Conservation (phyloP, 2,329 filamentous ascomycete genomes). For the Trichoderma semiorbis region DNA sequence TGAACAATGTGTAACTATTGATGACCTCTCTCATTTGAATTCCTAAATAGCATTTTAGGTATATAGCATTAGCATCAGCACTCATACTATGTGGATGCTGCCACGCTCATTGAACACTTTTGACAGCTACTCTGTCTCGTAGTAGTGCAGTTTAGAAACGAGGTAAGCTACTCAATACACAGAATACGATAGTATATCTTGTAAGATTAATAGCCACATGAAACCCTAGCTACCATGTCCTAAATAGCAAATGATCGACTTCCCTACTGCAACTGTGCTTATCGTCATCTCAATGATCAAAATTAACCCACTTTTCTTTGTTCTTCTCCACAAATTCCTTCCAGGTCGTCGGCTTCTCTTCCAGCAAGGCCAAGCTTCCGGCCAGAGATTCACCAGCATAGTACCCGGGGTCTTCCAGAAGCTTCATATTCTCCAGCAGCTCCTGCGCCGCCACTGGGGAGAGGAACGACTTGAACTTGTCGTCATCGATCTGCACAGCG, state of each 20-base stretch:
- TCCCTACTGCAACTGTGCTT: background rate
- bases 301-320: slow-evolving; percentile 28
- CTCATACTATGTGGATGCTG: background rate
- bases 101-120: background rate
- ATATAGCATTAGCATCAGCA: background rate
- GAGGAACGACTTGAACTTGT: slow-evolving; percentile 37
- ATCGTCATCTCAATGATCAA: background rate
- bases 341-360: slow-evolving; percentile 38
- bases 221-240: background rate
- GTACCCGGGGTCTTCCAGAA: slow-evolving; percentile 42
- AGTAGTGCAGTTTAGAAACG: background rate
- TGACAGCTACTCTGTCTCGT: background rate
- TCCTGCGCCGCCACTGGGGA: slow-evolving; percentile 31
- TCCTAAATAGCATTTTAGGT: background rate
- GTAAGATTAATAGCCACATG: background rate
- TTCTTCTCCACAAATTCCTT: slow-evolving; percentile 35
- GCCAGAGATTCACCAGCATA: slow-evolving; percentile 35
- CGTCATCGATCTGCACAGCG: slow-evolving; percentile 31
- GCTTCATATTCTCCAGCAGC: slow-evolving; percentile 41
- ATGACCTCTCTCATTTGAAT: background rate
- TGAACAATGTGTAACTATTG: background rate
- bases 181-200: background rate
- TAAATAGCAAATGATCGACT: background rate
- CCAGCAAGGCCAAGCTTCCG: slow-evolving; percentile 32
- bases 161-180: background rate